phyloP scores from a whole-genome alignment of 345 rosid genomes.

The Salix suchowensis region DNA sequence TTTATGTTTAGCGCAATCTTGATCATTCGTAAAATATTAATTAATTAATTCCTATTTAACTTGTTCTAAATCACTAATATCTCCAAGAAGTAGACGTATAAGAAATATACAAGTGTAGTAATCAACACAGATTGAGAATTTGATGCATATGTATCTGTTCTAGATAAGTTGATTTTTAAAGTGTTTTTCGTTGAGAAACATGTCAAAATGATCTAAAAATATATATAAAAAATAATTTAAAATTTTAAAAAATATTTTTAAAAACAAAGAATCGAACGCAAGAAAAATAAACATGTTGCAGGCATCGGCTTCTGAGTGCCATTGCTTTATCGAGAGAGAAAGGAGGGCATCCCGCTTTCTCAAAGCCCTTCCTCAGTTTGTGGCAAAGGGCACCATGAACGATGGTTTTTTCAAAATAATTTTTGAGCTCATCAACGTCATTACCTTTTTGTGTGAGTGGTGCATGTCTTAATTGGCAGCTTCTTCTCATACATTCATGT shows the following conservation, averaged over 20 bases:
- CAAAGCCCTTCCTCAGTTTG: constrained; percentile 17
- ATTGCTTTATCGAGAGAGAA: constrained; percentile 31
- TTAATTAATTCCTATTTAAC: neutral
- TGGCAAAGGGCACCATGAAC: constrained; percentile 11
- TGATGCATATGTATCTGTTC: neutral
- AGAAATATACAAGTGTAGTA: too few species aligned
- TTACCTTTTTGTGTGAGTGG: constrained; percentile 14
- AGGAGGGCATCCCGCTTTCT: constrained; percentile 11
- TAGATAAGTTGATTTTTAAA: too few species aligned
- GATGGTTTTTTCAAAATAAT: neutral
- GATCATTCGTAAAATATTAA: too few species aligned
- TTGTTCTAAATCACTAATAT: too few species aligned
- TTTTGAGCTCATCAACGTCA: constrained; percentile 24
- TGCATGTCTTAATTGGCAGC: too few species aligned
- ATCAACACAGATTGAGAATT: neutral
- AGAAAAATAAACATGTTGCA: constrained; percentile 12
- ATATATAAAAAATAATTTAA: too few species aligned
- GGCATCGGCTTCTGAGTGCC: constrained; percentile 17
- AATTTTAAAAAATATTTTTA: too few species aligned
- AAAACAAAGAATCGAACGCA: too few species aligned
- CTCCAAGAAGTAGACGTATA: too few species aligned
- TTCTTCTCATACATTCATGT: too few species aligned
- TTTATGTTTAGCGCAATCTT: too few species aligned
- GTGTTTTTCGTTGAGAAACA: rapidly evolving
- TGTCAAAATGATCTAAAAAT: too few species aligned